A percentile compares a stretch with the other conserved stretches of the same genome.
phyloP scores from a whole-genome alignment of 2,329 filamentous ascomycete genomes.

The Podosphaera fusca region DNA sequence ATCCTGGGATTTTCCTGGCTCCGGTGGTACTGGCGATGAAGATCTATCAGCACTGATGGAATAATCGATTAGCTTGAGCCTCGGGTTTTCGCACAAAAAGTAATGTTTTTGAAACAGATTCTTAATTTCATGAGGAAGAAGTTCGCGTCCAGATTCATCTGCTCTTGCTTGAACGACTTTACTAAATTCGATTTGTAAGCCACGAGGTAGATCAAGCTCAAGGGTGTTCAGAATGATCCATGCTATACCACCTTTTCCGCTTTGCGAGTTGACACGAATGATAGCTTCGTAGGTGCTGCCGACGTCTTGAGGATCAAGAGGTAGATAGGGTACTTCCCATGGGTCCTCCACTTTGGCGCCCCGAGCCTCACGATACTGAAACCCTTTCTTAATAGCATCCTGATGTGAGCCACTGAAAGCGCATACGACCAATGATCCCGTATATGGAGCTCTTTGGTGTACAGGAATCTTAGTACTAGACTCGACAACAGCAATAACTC shows the following conservation, averaged over 20 bases:
- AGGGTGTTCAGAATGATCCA: conserved; percentile 84
- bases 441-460: conserved; percentile 74
- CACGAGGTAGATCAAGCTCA: conserved; percentile 76
- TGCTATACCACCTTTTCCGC: conserved; percentile 79
- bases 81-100: conserved; percentile 59
- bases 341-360: conserved; percentile 36
- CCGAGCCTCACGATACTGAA: conserved; percentile 42
- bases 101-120: conserved; percentile 76
- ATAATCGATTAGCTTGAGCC: conserved; percentile 79
- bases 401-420: conserved; percentile 86
- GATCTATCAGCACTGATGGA: conserved; percentile 70
- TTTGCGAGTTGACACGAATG: conserved; percentile 93
- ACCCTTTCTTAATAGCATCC: conserved; percentile 88
- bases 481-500: conserved; percentile 74
- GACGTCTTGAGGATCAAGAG: conserved; percentile 79
- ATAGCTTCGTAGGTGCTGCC: conserved; percentile 94
- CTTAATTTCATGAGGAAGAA: conserved; percentile 64
- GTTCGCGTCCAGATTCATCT: conserved; percentile 61
- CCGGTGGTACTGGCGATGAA: conserved; percentile 43
- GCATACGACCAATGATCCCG: conserved; percentile 73
- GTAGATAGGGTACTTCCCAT: conserved; percentile 81
- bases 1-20: conserved; percentile 47
- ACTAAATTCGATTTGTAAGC: conserved; percentile 77
- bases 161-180: conserved; percentile 64
- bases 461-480: conserved; percentile 86